A percentile compares a stretch with the other conserved stretches of the same genome.
Conservation (phyloP, 768 basidiomycete genomes). For the Russula sp. region DNA sequence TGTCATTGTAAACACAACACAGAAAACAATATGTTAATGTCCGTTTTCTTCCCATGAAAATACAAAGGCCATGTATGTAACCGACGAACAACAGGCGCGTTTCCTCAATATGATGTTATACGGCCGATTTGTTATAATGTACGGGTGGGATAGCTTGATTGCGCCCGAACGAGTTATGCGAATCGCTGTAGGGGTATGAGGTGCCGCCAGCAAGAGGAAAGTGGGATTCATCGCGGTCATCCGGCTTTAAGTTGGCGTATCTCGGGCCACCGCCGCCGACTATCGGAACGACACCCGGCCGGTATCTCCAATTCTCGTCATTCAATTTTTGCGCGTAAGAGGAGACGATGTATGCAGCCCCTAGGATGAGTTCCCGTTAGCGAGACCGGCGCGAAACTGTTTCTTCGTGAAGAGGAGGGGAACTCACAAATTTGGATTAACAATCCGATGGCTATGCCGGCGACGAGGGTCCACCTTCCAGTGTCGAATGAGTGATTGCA, state of each 20-base stretch:
- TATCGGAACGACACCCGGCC: not conserved
- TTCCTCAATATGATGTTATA: not conserved
- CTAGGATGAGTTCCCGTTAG: not conserved
- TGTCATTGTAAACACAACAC: not conserved
- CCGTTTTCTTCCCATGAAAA: not conserved
- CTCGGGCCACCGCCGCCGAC: not conserved
- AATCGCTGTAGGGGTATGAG: slow-evolving; percentile 8
- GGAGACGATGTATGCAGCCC: slow-evolving; percentile 19
- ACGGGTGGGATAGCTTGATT: not conserved
- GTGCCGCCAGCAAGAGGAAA: slow-evolving; percentile 1
- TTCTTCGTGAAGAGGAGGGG: not conserved
- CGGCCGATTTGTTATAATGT: not conserved
- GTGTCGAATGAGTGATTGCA: slow-evolving; percentile 5
- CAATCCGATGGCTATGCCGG: not conserved
- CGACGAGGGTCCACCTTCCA: slow-evolving; percentile 5
- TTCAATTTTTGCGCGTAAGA: slow-evolving; percentile 10
- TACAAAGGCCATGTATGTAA: not conserved
- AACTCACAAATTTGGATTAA: slow-evolving; percentile 17
- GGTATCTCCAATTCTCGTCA: slow-evolving; percentile 4
- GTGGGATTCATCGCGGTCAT: slow-evolving; percentile 1
- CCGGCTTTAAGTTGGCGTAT: slow-evolving; percentile 3
- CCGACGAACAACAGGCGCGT: not conserved
- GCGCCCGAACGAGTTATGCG: slow-evolving; percentile 6
- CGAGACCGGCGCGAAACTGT: not conserved
- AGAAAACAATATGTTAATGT: not conserved